These are phyloP conservation scores for grape (Vitis vinifera) DNA, from an alignment of 164 flowering plant genomes.

Conservation along the genomic window ASM3070453v1 NC_081818.1:26933501-26934000, in stretches of 20 bases:
- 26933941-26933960: too few species aligned
- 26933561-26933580: too few species aligned
- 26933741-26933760: constrained; percentile 68
- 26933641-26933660: background rate
- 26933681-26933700: constrained; percentile 10
- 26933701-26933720: constrained; percentile 24
- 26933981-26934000: too few species aligned
- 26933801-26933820: constrained; percentile 54
- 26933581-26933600: too few species aligned
- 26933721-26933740: constrained; percentile 62
- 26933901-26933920: too few species aligned
- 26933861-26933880: background rate
- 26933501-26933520: background rate
- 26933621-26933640: too few species aligned
- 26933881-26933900: too few species aligned
- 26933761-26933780: constrained; percentile 64
- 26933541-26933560: too few species aligned
- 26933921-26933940: too few species aligned
- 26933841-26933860: background rate
- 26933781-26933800: constrained; percentile 73
- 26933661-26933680: background rate
- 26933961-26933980: too few species aligned
- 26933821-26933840: constrained; percentile 33
- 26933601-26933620: too few species aligned
- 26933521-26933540: background rate